Evolutionary conservation across 305 asterid species (phyloP).

Genomic region (Lippia alba): DNA sequence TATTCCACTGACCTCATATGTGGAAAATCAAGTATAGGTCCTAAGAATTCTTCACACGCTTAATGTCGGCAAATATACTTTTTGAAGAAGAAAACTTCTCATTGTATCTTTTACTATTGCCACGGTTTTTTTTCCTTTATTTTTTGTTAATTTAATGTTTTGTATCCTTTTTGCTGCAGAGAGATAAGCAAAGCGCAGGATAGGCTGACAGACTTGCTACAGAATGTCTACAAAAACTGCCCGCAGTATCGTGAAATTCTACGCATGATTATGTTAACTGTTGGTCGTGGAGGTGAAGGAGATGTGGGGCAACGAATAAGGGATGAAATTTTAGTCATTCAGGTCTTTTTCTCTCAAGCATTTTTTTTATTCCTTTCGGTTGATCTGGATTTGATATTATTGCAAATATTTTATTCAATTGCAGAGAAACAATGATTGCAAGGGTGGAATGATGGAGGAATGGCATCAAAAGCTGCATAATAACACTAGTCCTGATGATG

Average conservation of each 20-base stretch:
- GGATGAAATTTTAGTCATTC: conserved; percentile 96
- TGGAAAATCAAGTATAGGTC: conserved; percentile 21
- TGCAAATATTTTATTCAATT: conserved; percentile 34
- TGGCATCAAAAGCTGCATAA: conserved; percentile 99
- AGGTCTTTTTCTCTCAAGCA: conserved; percentile 52
- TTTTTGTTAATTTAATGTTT: conserved; percentile 22
- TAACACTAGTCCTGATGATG: conserved; percentile 99
- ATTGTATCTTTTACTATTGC: conserved; percentile 9
- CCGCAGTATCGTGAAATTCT: conserved; percentile 83
- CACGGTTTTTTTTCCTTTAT: conserved; percentile 2
- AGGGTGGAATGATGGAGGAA: conserved; percentile 98
- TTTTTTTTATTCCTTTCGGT: conserved; percentile 10
- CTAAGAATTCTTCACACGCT: conserved; percentile 6
- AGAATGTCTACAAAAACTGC: conserved; percentile 58
- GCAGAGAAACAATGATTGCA: conserved; percentile 91
- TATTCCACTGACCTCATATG: conserved; percentile 15
- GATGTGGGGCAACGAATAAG: conserved; percentile 99
- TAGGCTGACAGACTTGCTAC: conserved; percentile 90
- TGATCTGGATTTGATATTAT: conserved; percentile 22
- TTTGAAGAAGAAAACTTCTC: conserved; percentile 28
- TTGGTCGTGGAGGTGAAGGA: conserved; percentile 99
- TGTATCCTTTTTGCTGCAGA: conserved; percentile 49
- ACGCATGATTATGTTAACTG: conserved; percentile 96
- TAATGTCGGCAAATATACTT: conserved; percentile 11
- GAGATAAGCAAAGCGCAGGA: conserved; percentile 99